Evolutionary conservation across 2,329 filamentous ascomycete genomes (phyloP), one percentile per base, ranked within the genome.

Genomic region (Pseudocercospora cruenta): DNA sequence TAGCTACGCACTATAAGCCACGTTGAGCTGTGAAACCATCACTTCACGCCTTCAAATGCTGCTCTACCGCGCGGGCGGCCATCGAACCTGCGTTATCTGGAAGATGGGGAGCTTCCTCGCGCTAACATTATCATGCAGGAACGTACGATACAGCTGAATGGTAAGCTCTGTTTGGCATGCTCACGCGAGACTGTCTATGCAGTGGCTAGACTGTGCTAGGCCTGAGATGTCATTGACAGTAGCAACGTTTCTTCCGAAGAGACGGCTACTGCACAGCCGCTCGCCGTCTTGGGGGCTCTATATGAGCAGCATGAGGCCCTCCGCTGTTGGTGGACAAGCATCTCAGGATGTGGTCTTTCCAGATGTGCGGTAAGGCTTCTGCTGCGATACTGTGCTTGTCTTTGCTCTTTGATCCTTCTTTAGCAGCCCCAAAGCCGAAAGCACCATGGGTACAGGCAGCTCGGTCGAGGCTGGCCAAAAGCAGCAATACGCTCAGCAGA

Each of bases 371-470:
- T 22, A 33, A n/a, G 26, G 55, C 31, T 22, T 45, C 39, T n/a
- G 60, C 60, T 53, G 28, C 26, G 26, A 26, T 57, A 16, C 53
- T 36, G 3, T 57, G 14, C 28, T 14, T 66, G 14, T 26, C 39
- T 5, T 36, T 45, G 1, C 21, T 65, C 16, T 58, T n/a, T 14
- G 21, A 12, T 31, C 19, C 31, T 24, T 26, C 58, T 53, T 31
- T 31, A 14, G 59, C 69, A n/a, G 58, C 53, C 39, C 70, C 69
- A 16, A 60, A 68, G 19, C 67, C 71, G 6, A 71, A 72, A 54
- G 65, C 68, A 22, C 61, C 70, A 22, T 72, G 71, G 69, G 62
- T 71, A 9, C 68, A 64, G 45, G 69, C 65, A 65, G 67, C 65
- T 59, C 70, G 64, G 43, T 58, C 67, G 7, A 54, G 69, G 31